phyloP scores from a whole-genome alignment of 495 filamentous ascomycete genomes.

The Glonium stellatum region DNA sequence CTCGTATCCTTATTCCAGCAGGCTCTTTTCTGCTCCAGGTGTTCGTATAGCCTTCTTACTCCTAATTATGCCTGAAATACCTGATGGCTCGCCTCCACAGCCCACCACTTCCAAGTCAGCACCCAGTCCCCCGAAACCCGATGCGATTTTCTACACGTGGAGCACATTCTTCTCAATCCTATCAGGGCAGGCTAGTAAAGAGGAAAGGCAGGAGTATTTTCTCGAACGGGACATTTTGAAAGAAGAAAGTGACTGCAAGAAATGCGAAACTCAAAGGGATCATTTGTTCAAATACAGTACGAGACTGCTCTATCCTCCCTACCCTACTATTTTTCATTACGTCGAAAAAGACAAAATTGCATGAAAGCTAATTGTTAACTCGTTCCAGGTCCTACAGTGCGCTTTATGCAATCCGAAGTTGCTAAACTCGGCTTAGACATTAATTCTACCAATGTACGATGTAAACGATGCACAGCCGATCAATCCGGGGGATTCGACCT shows the following conservation, averaged over 20 bases:
- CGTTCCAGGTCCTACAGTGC: constrained; percentile 62
- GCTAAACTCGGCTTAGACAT: constrained; percentile 67
- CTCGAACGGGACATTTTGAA: constrained; percentile 57
- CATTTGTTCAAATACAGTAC: constrained; percentile 70
- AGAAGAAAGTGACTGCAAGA: constrained; percentile 64
- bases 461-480: constrained; percentile 61
- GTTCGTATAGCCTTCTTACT: not conserved
- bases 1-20: not conserved
- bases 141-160: constrained; percentile 49
- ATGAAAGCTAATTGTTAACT: not conserved
- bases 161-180: constrained; percentile 73
- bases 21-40: not conserved
- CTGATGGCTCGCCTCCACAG: not conserved
- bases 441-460: constrained; percentile 67
- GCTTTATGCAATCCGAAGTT: constrained; percentile 75
- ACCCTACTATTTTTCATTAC: not conserved
- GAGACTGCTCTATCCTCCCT: constrained; percentile 8
- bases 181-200: constrained; percentile 49
- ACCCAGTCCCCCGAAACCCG: constrained; percentile 16
- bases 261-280: constrained; percentile 70
- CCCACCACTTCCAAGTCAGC: not conserved
- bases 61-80: not conserved
- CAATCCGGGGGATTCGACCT: constrained; percentile 77
- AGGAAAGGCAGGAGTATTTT: constrained; percentile 45
- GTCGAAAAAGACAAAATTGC: too few relatives aligned